These are phyloP conservation scores for Protomyces lactucae-debilis DNA, from an alignment of 1,139 yeast species.

Conservation along the genomic window DNA sequence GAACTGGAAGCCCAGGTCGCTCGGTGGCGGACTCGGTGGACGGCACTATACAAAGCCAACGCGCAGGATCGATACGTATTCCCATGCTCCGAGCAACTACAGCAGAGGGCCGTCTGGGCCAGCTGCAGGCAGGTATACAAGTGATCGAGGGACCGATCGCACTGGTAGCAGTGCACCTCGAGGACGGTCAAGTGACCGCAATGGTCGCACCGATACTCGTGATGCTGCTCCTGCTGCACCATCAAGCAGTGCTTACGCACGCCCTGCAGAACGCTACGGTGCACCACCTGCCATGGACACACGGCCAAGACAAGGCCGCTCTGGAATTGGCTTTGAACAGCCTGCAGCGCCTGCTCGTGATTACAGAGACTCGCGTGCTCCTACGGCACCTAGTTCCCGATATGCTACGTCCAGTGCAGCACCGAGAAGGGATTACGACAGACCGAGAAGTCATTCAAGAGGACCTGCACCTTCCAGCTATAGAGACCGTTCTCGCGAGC, in stretches of 20 bases:
- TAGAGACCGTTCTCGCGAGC: neutral
- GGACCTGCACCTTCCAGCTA: neutral
- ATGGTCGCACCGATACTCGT: neutral
- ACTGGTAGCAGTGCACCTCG: neutral
- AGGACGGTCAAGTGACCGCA: neutral
- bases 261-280: neutral
- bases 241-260: neutral
- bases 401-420: neutral
- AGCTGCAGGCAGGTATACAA: neutral
- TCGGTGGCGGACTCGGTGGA: slow-evolving; percentile 74
- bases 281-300: neutral
- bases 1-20: slow-evolving; percentile 72
- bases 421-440: neutral
- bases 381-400: neutral
- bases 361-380: neutral
- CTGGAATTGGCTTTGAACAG: slow-evolving; percentile 17
- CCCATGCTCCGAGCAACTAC: slow-evolving; percentile 1
- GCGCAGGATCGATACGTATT: neutral
- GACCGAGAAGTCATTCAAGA: neutral
- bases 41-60: slow-evolving; percentile 44
- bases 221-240: slow-evolving; percentile 1
- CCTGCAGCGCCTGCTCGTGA: neutral
- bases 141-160: slow-evolving; percentile 1
- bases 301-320: slow-evolving; percentile 16
- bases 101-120: slow-evolving; percentile 12